Base-by-base conservation (phyloP, 2,329 filamentous ascomycete genomes). In the Aspergillus intermedius region DNA sequence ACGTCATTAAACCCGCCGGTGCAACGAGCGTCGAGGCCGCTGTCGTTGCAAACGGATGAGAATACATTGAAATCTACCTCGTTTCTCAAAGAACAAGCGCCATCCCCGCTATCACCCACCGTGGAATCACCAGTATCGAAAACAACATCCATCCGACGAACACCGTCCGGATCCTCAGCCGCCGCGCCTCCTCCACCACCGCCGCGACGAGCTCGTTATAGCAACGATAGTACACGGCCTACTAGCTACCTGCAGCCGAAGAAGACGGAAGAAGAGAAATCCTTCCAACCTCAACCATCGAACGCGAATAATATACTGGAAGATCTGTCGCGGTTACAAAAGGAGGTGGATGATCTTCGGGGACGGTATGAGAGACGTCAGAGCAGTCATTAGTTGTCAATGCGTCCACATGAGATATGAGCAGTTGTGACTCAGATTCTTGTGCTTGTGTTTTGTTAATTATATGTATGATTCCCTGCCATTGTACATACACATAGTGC, bases 301-400 rank as follows among this genome's bases (percentile, higher is more conserved):
- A 67, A 70, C 46, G 69, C 72, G 1, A 66, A 68, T 39, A 80
- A 87, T 60, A 88, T 91, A 50, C 67, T 91, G 55, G 85, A 85
- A 1, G 86, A 91, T 63, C 68, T 91, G 48, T 79, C 81, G 42
- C 82, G 82, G 19, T 68, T 91, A 53, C 86, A 88, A 67, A 78
- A 79, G 61, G 87, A 91, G 61, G 86, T 91, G 35, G 86, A 91
- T 67, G 85, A 70, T 50, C 61, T 71, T 37, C 63, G 69, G 15
- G 68, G 66, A 2, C 67, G 66, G 35, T 71, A 70, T 50, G 65
- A 69, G 48, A 63, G 17, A 6, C 50, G 23, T 12, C 62, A 61
- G 47, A 52, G 56, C 40, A 63, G 60, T 47, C 56, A 63, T 28
- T 63, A 44, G 34, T 9, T 35, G 34, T 35, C 13, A 2, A 6